Base-by-base conservation (phyloP, 169 alveolate species). In the Plasmodium falciparum region DNA sequence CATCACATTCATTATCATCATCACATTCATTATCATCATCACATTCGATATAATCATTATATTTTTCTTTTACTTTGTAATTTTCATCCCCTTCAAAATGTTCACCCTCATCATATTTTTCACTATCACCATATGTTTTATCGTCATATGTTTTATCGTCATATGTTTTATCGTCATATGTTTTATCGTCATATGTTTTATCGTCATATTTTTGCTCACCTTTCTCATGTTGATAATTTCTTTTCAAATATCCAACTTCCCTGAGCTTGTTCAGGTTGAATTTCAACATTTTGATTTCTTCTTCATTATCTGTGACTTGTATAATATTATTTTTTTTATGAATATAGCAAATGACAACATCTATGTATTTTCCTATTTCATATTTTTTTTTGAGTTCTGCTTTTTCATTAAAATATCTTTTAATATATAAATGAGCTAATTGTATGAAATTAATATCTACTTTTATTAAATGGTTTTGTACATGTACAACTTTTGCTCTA, bases 281-380 rank as follows among this genome's bases (percentile, higher is more conserved):
- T 0, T n/a, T 45, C 52, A 80, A 47, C 13, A 11, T n/a, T 59
- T 80, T 80, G 5, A 80, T 80, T 56, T 80, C 90, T 22, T 80
- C 85, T 29, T 80, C 90, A 80, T 80, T 70, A 62, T 80, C 73
- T 8, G 90, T 80, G 39, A 80, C 90, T 62, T 80, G 90, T 56
- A 80, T 67, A 29, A 80, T 80, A 9, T 52, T 62, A 24, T 80
- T 80, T 49, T 80, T 80, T 29, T 39, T 80, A 13, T 80, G 90
- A 26, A 80, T 69, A 49, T 80, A 80, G n/a, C 85, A 80, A 9
- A 80, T 58, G 33, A 80, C 90, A 22, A 80, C 90, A 45, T 80
- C 90, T 15, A 80, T 67, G 33, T 69, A 61, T 49, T 66, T 70
- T 33, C 90, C 90, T 17, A 80, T 59, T 72, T 80, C 52, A 33